These are phyloP conservation scores for Daldinia vernicosa DNA, from an alignment of 495 filamentous ascomycete species.

Conservation along the genomic window DNA sequence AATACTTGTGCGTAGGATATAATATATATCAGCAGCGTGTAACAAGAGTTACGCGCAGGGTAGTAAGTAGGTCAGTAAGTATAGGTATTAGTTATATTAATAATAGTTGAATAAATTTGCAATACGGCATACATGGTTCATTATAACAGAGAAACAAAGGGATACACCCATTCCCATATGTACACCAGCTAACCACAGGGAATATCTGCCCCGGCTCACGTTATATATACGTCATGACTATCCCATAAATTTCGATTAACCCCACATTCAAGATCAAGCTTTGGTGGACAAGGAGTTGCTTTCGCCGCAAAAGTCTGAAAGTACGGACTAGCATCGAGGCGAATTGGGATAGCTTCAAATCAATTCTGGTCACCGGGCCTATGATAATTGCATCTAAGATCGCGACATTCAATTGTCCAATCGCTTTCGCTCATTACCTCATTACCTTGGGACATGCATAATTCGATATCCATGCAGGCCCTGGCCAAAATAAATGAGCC, in stretches of 20 bases:
- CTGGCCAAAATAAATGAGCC: no score
- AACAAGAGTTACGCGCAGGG: neutral
- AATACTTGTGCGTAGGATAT: neutral
- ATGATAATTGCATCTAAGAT: neutral
- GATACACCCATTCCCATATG: neutral
- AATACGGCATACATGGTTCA: neutral
- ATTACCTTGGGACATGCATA: no score
- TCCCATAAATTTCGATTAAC: neutral
- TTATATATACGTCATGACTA: slow-evolving; percentile 1
- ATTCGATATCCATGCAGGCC: no score
- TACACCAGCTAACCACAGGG: neutral
- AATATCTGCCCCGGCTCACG: neutral
- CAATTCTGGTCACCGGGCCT: neutral
- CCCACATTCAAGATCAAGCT: neutral
- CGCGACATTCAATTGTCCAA: neutral
- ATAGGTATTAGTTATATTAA: no score
- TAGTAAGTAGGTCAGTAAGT: no score
- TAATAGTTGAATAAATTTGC: neutral
- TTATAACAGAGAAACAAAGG: neutral
- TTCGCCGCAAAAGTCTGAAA: no score
- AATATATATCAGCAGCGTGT: neutral
- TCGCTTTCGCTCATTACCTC: no score
- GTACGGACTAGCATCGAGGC: neutral
- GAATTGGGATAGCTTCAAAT: neutral
- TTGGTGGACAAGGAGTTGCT: neutral